Base-by-base conservation (phyloP, 1,284 basidiomycete species). In the Cystobasidium slooffiae region DNA sequence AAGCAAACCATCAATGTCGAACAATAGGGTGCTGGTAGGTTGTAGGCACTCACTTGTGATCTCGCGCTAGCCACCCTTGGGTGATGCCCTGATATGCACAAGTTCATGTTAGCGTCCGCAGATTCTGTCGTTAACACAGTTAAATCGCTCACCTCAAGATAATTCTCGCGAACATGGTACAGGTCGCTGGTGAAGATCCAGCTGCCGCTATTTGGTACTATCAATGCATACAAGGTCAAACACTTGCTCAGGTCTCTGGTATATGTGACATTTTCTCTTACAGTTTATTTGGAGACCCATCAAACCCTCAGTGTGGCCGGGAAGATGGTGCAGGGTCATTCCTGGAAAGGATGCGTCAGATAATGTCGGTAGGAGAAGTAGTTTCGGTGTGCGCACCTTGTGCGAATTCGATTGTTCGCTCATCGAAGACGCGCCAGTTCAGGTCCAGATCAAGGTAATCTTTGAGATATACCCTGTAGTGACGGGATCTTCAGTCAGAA, bases 301-400 rank as follows among this genome's bases (percentile, higher is more conserved):
- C n/a, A 81, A 58, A 22, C 80, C 80, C 9, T 77, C 78, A 3
- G 80, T 80, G 65, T 81, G 80, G 14, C 80, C 80, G 12, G 80
- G 80, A 0, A 80, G 75, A 52, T 80, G 79, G 68, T 80, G 80
- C 0, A 81, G 68, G 2, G 78, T 77, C 66, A 81, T 75, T n/a
- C 80, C 64, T 66, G 31, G 2, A 31, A 31, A 31, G 31, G 31
- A 5, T 1, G 49, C 58, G 1, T 78, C 76, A 47, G 3, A 14
- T 16, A 18, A 31, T 41, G 22, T 39, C 31, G 31, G 31, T 31
- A 52, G 49, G 39, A 14, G n/a, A 16, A 16, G 22, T 14, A 16
- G 6, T 18, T 9, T 66, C 16, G 31, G 24, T 14, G 18, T 14
- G 53, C 64, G 12, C 14, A 31, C 64, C 80, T 44, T 77, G 80